Base-by-base conservation (phyloP, 2,329 filamentous ascomycete genomes). In the Tolypocladium tundrense region DNA sequence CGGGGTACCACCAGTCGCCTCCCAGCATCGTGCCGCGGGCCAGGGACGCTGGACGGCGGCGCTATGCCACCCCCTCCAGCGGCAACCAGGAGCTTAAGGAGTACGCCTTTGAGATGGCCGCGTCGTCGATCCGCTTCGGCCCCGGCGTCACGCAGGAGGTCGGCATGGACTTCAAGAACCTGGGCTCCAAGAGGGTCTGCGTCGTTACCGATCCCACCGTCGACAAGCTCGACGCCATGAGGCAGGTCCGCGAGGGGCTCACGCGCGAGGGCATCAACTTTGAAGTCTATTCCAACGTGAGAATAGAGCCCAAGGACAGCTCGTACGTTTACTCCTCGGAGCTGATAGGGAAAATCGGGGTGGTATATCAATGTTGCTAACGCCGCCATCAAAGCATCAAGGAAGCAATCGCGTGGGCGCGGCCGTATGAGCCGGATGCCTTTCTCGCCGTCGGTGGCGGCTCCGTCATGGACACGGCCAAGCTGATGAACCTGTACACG, bases 101-200 rank as follows among this genome's bases (percentile, higher is more conserved):
- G 72, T 99, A 99, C 75, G 94, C 94, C 16, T 99, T 99, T 70
- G 94, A 99, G 73, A 96, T 99, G 93, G 94, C 94, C 0, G 91
- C 94, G 1, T 96, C 90, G 1, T 90, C 88, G 35, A 97, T 99
- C 68, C 86, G 94, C 14, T 99, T 97, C 67, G 94, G 94, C 0
- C 90, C 91, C 0, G 94, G 94, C 7, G 89, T 88, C 58, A 99
- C 94, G 31, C 90, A 91, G 72, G 94, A 99, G 73, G 91, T 99
- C 24, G 94, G 94, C 63, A 97, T 97, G 94, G 94, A 99, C 73
- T 87, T 97, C 65, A 88, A 86, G 74, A 97, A 99, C 70, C 81
- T 99, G 79, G 88, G 89, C 16, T 86, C 88, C 8, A 88, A 90
- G 77, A 86, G 86, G 51, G 93, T 99, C 59, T 90, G 90, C 70